Base-by-base conservation (phyloP, 805 yeast genomes). In the Saccharomycopsis schoenii region DNA sequence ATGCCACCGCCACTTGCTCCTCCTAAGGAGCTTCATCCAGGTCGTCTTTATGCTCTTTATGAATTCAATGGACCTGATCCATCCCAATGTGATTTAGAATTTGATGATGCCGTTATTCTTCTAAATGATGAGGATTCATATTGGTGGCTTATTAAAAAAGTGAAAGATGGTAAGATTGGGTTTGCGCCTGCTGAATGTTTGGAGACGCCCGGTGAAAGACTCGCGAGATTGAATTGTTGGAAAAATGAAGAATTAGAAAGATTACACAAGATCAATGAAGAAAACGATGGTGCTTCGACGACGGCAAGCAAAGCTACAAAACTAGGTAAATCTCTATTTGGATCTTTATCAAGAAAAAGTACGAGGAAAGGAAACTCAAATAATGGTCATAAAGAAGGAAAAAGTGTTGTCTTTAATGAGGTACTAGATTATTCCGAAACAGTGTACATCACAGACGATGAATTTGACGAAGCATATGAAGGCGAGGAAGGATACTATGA, bases 111-210 rank as follows among this genome's bases (percentile, higher is more conserved):
- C 1, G 93, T 96, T 65, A 76, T 81, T 54, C 74, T 94, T 19
- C 74, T 94, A 41, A 91, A 90, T 69, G 99, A 94, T 69, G 85
- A 88, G 57, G 97, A 94, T 73, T 81, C 89, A 63, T 94, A 94
- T 73, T 94, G 99, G 99, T 94, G 99, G 98, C 76, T 93, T 11
- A 93, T 94, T 66, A 72, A 80, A 67, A 70, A 78, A 63, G 76
- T 77, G 51, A 72, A 70, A 55, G 88, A 84, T 69, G 85, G 85
- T 2, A 80, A 84, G 66, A 84, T 93, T 59, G 99, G 99, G 1
- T 94, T 92, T 76, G 96, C 96, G 1, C 99, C 99, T 1, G 98
- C 97, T 0, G 99, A 94, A 71, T 83, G 94, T 61, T 75, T 94
- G 42, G 99, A 94, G 72, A 89, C 97, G 0, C 91, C 89, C 64